Conservation (phyloP, 495 filamentous ascomycete species). For the Tuber calosporum region DNA sequence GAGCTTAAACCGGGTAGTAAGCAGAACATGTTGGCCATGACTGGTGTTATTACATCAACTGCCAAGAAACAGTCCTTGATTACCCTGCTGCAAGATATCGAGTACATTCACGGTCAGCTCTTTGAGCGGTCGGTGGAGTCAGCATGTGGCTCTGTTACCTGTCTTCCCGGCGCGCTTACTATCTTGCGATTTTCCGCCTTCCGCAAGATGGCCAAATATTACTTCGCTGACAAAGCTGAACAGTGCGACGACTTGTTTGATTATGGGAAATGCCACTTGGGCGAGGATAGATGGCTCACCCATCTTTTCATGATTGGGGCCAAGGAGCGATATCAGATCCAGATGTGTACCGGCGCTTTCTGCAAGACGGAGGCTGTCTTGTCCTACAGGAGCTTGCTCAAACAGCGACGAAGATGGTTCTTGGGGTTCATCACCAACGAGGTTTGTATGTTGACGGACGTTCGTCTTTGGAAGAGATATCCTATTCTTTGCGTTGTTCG, state of each 20-base stretch:
- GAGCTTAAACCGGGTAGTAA: constrained; percentile 91
- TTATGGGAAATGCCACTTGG: constrained; percentile 89
- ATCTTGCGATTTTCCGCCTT: constrained; percentile 96
- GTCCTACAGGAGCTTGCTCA: constrained; percentile 75
- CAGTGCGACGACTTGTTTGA: constrained; percentile 96
- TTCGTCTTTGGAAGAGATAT: constrained; percentile 83
- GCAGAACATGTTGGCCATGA: constrained; percentile 95
- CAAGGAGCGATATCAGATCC: constrained; percentile 85
- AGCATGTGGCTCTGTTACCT: constrained; percentile 89
- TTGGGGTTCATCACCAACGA: constrained; percentile 97
- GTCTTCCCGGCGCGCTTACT: constrained; percentile 87
- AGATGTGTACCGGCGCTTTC: constrained; percentile 94
- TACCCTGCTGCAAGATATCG: constrained; percentile 93
- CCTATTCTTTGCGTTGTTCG: constrained; percentile 81
- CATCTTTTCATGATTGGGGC: constrained; percentile 99
- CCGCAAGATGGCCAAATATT: constrained; percentile 94
- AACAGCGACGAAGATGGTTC: constrained; percentile 95
- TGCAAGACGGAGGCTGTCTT: constrained; percentile 98
- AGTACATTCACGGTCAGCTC: constrained; percentile 95
- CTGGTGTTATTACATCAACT: constrained; percentile 92
- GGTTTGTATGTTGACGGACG: constrained; percentile 95
- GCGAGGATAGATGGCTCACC: constrained; percentile 94
- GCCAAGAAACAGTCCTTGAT: constrained; percentile 83
- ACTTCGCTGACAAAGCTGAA: constrained; percentile 96
- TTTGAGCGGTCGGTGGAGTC: constrained; percentile 97